These are phyloP conservation scores for Protea cynaroides DNA, from an alignment of 164 flowering plant genomes.

Conservation along the genomic window DNA sequence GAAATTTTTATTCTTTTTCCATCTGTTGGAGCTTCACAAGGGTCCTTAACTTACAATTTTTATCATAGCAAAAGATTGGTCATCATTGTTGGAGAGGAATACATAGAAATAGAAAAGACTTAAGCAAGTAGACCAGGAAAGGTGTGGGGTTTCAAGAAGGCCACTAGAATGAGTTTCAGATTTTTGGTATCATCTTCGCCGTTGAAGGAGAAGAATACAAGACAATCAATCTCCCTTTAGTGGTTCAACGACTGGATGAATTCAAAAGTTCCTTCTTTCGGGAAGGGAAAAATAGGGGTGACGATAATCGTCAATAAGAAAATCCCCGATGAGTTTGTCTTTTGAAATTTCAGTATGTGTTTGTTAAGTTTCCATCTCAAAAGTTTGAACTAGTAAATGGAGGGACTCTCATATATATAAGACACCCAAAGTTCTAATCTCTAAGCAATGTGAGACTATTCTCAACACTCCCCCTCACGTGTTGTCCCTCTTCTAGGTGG, in stretches of 20 bases:
- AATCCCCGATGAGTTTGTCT: slow-evolving; percentile 42
- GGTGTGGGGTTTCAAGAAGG: slow-evolving; percentile 46
- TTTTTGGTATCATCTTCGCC: slow-evolving; percentile 2
- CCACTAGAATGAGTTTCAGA: background rate
- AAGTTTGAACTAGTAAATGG: too few relatives aligned
- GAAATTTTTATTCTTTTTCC: too few relatives aligned
- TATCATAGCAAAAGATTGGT: slow-evolving; percentile 53
- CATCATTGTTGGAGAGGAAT: slow-evolving; percentile 21
- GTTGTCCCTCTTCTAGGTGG: too few relatives aligned
- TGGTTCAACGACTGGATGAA: background rate
- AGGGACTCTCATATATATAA: too few relatives aligned
- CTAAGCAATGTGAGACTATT: too few relatives aligned
- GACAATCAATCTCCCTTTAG: background rate
- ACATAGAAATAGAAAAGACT: slow-evolving; percentile 17
- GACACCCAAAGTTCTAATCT: too few relatives aligned
- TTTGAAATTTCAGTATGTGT: too few relatives aligned
- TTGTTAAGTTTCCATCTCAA: too few relatives aligned
- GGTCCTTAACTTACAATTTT: slow-evolving; percentile 45
- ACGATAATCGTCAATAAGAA: slow-evolving; percentile 35
- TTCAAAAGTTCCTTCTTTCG: slow-evolving; percentile 5
- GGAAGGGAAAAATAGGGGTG: background rate
- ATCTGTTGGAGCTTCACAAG: slow-evolving; percentile 3
- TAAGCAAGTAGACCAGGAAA: slow-evolving; percentile 45
- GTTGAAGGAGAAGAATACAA: background rate
- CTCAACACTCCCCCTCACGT: too few relatives aligned